These are phyloP conservation scores for Chimonanthus salicifolius DNA, from an alignment of 164 flowering plant genomes.

Conservation along the genomic window DNA sequence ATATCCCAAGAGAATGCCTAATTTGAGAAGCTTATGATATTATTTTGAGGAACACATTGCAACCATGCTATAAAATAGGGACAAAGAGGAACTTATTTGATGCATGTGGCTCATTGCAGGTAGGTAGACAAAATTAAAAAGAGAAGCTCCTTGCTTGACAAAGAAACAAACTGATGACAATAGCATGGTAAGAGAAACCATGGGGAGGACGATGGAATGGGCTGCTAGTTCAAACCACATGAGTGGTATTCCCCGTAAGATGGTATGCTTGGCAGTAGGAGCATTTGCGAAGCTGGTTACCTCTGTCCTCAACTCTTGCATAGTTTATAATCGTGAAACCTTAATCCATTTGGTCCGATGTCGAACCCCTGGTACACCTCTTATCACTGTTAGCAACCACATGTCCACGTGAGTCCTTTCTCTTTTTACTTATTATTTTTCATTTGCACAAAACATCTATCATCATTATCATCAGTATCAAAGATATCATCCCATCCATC, in stretches of 20 bases:
- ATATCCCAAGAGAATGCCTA: too few species aligned
- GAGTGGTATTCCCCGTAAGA: constrained; percentile 7
- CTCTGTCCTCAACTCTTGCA: constrained; percentile 7
- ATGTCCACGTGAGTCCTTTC: constrained; percentile 12
- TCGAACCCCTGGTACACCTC: constrained; percentile 5
- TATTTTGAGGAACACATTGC: too few species aligned
- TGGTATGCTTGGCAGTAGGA: constrained; percentile 3
- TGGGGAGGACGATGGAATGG: constrained; percentile 12
- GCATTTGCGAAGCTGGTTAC: constrained; percentile 11
- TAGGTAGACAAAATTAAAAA: too few species aligned
- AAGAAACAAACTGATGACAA: too few species aligned
- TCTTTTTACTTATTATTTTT: not conserved
- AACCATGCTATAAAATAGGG: too few species aligned
- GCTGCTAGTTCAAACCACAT: constrained; percentile 7
- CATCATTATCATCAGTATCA: not conserved
- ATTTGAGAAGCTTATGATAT: too few species aligned
- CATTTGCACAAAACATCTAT: not conserved
- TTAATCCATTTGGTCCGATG: constrained; percentile 6
- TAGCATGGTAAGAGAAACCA: not conserved
- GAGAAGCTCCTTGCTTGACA: too few species aligned
- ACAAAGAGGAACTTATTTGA: too few species aligned
- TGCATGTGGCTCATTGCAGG: too few species aligned
- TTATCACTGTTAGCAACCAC: constrained; percentile 17
- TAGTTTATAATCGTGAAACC: constrained; percentile 11
- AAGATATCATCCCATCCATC: not conserved